Evolutionary conservation across 78 protist genomes (phyloP).

Genomic region (Kipferlia bialata): DNA sequence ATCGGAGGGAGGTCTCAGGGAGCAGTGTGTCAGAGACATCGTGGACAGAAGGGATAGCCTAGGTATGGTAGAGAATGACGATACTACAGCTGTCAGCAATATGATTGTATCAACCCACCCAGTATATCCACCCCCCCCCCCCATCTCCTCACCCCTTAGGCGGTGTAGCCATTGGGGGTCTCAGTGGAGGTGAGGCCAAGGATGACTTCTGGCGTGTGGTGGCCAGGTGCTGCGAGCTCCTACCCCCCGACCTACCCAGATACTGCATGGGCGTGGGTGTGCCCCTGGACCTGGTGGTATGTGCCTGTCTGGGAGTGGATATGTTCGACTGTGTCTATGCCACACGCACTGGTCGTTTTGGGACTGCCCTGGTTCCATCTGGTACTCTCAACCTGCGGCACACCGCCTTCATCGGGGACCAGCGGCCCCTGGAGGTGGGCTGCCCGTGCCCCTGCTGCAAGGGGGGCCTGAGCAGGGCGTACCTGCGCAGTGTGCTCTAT

Average conservation of each 20-base stretch:
- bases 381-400: conserved; percentile 15
- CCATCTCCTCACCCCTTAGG: too few species aligned
- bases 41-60: background rate
- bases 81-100: too few species aligned
- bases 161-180: conserved; percentile 90
- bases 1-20: too few species aligned
- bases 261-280: conserved; percentile 93
- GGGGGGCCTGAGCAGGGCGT: background rate
- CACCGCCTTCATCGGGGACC: conserved; percentile 1
- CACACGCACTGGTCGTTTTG: conserved; percentile 43
- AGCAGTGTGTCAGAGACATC: background rate
- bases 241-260: conserved; percentile 58
- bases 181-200: conserved; percentile 82
- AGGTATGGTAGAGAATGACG: too few species aligned
- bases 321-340: conserved; percentile 96
- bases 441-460: conserved; percentile 2
- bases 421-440: conserved; percentile 7
- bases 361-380: conserved; percentile 16
- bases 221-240: conserved; percentile 37
- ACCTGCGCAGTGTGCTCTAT: background rate
- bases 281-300: conserved; percentile 62
- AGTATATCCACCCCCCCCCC: too few species aligned
- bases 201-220: conserved; percentile 59
- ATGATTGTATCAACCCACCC: too few species aligned
- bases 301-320: conserved; percentile 83